These are phyloP conservation scores for Leishmania guyanensis DNA, from an alignment of 208 protist genomes.

Conservation along the genomic window DNA sequence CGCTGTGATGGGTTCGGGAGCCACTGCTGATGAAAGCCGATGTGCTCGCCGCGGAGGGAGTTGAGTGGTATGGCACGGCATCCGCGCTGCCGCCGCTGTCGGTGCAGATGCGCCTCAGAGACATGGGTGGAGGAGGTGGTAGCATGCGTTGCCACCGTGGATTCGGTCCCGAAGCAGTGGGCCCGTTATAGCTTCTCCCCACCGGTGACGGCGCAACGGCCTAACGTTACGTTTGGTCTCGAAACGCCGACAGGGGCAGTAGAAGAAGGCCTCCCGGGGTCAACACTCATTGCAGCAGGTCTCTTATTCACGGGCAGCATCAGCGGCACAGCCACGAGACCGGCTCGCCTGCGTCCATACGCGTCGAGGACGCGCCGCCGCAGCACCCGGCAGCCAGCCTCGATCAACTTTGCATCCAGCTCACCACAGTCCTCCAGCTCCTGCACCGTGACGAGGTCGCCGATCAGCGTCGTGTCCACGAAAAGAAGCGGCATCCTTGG, in stretches of 20 bases:
- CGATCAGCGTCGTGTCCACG: conserved; percentile 58
- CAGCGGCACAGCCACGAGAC: conserved; percentile 5
- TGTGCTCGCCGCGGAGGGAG: background rate
- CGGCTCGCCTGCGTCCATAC: conserved; percentile 2
- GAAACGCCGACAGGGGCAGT: background rate
- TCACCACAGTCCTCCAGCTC: conserved; percentile 70
- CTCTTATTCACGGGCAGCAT: conserved; percentile 14
- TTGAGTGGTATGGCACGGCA: background rate
- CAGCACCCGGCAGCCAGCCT: conserved; percentile 37
- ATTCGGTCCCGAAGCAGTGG: background rate
- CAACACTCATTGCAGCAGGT: background rate
- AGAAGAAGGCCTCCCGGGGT: background rate
- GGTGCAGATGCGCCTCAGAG: background rate
- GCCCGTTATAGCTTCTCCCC: background rate
- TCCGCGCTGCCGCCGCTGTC: background rate
- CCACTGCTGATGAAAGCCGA: background rate
- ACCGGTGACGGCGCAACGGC: background rate
- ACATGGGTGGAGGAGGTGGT: background rate
- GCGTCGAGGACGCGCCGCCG: conserved; percentile 20
- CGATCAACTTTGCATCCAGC: conserved; percentile 45
- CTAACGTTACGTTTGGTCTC: background rate
- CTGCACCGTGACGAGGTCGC: conserved; percentile 60
- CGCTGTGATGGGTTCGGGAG: background rate
- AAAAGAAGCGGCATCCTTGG: conserved; percentile 58
- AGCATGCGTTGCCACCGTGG: background rate